Evolutionary conservation across 176 grass and related monocot genomes (phyloP), one percentile per base, ranked within the genome.

Genomic region (Oropetium thomaeum): DNA sequence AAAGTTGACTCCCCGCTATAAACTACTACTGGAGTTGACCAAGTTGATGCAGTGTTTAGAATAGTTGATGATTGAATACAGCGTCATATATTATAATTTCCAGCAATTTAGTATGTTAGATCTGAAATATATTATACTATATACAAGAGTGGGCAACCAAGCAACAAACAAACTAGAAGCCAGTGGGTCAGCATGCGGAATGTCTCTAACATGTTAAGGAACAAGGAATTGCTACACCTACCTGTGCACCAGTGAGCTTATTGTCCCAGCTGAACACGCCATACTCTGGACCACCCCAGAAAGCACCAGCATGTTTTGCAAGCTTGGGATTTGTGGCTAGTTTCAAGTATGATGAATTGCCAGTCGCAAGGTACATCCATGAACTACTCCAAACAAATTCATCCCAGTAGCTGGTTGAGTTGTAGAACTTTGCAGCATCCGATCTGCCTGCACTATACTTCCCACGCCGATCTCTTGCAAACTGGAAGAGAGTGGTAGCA

Each of bases 221-320:
- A 70, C 22, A 30, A 30, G 8, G 48, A 40, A 67, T 12, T 69
- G 73, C 19, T 5, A 41, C 23, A 40, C 76, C 81, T 82, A 93
- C 95, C 81, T 97, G 95, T 73, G 88, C 91, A 80, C 91, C 95
- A 43, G 90, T 85, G 74, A 97, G 81, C 67, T 97, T 93, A 89
- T 93, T 93, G 75, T 97, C 88, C 95, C 95, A 97, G 78, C 95
- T 97, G 84, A 97, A 90, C 27, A 97, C 86, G 2, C 95, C 95
- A 83, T 93, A 93, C 66, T 92, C 81, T 1, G 81, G 81, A 20
- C 81, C 88, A 62, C 75, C 88, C 89, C 88, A 87, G 68, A 89
- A 97, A 51, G 91, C 86, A 8, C 91, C 90, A 33, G 88, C 95
- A 81, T 93, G 71, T 63, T 81, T 93, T 0, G 95, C 95, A 70